Conservation (phyloP, 306 rosid species). For the Gleditsia sinensis region DNA sequence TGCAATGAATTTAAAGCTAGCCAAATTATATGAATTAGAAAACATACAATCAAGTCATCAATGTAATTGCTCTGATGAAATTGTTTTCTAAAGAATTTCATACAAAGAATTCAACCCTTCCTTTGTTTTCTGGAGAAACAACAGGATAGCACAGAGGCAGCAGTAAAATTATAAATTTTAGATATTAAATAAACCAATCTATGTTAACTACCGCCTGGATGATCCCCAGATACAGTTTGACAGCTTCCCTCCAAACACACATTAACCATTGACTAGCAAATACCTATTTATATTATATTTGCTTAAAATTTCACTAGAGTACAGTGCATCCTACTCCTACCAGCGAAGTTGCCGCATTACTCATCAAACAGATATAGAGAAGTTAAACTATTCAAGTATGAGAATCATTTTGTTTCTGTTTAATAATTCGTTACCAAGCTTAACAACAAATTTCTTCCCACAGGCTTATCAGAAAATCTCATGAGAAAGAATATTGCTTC, state of each 20-base stretch:
- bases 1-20: background rate
- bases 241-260: background rate
- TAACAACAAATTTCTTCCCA: constrained; percentile 23
- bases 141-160: constrained; percentile 8
- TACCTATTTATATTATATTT: background rate
- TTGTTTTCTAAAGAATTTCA: constrained; percentile 11
- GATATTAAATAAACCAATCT: constrained; percentile 10
- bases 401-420: background rate
- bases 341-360: background rate
- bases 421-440: constrained; percentile 9
- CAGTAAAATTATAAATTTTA: constrained; percentile 7
- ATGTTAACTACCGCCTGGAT: background rate
- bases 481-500: background rate
- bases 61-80: constrained; percentile 11
- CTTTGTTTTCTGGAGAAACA: background rate
- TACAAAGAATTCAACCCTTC: constrained; percentile 13
- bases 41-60: constrained; percentile 18
- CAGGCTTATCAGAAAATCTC: background rate
- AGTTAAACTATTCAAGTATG: constrained; percentile 17
- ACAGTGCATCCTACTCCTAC: constrained; percentile 3
- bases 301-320: constrained; percentile 27
- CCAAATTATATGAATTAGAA: constrained; percentile 23
- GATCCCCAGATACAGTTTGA: background rate
- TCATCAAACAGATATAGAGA: constrained; percentile 22
- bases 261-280: background rate